These are phyloP conservation scores for Pelomyxa schiedti DNA, from an alignment of 78 protist genomes.

Conservation along the genomic window DNA sequence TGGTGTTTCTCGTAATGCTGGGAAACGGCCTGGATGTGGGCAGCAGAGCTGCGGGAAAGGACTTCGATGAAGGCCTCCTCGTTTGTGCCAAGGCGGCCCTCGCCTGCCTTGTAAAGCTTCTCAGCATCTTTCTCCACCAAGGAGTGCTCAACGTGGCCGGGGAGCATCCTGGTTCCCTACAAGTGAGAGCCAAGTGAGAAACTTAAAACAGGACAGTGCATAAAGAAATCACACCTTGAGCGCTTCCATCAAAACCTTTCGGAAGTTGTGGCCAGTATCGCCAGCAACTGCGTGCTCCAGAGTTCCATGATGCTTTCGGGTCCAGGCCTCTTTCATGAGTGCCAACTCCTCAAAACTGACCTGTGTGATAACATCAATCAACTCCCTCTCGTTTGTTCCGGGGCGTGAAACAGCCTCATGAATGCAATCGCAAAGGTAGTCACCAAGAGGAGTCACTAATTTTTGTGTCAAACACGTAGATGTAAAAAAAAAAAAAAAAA, in stretches of 20 bases:
- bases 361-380: constrained; percentile 11
- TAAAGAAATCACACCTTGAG: too few species aligned
- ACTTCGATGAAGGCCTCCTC: constrained; percentile 1
- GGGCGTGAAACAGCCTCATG: neutral
- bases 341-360: neutral
- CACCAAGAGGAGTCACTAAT: neutral
- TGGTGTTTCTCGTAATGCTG: neutral
- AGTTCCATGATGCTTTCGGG: neutral
- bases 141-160: neutral
- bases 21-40: neutral
- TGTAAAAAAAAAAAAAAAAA: neutral
- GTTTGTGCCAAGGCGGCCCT: constrained; percentile 7
- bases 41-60: neutral
- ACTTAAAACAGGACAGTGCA: too few species aligned
- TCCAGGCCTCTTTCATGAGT: neutral
- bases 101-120: constrained; percentile 16
- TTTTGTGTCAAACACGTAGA: neutral
- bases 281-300: neutral
- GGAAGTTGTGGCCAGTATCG: neutral
- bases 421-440: neutral
- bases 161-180: neutral
- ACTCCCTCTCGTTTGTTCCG: constrained; percentile 3
- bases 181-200: too few species aligned
- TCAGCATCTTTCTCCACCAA: neutral
- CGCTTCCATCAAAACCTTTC: neutral